Percentiles rank a stretch among this genome's conserved stretches.
These are phyloP conservation scores for Alternaria tenuissima DNA, from an alignment of 2,329 filamentous ascomycete species.

Conservation along the genomic window DNA sequence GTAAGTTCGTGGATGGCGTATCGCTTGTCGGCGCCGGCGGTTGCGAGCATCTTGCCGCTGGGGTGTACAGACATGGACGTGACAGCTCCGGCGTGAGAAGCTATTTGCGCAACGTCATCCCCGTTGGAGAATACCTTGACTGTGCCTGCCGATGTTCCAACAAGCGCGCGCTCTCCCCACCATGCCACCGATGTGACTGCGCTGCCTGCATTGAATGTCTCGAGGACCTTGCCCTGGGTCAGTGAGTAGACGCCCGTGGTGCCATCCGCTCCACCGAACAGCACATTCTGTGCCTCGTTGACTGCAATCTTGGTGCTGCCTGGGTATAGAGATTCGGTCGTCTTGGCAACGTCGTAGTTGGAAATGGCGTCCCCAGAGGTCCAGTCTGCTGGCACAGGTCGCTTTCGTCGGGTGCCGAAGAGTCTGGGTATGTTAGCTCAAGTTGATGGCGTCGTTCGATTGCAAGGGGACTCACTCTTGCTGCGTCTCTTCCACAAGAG, in stretches of 20 bases:
- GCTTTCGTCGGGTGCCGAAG: slow-evolving; percentile 88
- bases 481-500: slow-evolving; percentile 81
- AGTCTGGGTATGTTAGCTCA: slow-evolving; percentile 64
- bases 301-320: slow-evolving; percentile 66
- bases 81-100: slow-evolving; percentile 83
- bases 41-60: slow-evolving; percentile 81
- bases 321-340: slow-evolving; percentile 66
- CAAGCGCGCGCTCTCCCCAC: slow-evolving; percentile 72
- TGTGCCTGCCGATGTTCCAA: slow-evolving; percentile 77
- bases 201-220: slow-evolving; percentile 69
- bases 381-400: slow-evolving; percentile 85
- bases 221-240: slow-evolving; percentile 75
- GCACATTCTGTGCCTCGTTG: slow-evolving; percentile 69
- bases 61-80: slow-evolving; percentile 84
- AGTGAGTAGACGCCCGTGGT: slow-evolving; percentile 81
- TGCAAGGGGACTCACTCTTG: slow-evolving; percentile 66
- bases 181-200: slow-evolving; percentile 73
- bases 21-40: slow-evolving; percentile 89
- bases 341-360: slow-evolving; percentile 62
- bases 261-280: slow-evolving; percentile 78
- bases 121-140: slow-evolving; percentile 83
- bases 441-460: too few relatives aligned
- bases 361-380: slow-evolving; percentile 76
- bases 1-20: slow-evolving; percentile 87
- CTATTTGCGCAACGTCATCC: slow-evolving; percentile 72